Percentiles rank a stretch among this genome's conserved stretches.
Evolutionary conservation across 1,139 yeast genomes (phyloP).

Genomic region (Pichia sp.): DNA sequence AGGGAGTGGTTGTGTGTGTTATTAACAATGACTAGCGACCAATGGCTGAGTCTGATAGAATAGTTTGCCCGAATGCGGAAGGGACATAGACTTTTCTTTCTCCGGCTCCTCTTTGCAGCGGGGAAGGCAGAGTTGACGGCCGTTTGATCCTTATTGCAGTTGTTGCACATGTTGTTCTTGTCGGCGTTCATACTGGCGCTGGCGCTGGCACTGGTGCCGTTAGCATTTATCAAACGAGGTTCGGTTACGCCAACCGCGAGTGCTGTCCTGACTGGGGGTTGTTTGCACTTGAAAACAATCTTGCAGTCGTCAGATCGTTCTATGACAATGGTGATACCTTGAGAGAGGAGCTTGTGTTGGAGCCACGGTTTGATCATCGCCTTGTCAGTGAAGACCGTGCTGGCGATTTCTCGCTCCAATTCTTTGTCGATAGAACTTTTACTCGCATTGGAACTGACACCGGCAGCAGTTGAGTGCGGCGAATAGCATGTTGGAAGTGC

Average conservation of each 20-base stretch:
- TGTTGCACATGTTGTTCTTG: too few species aligned
- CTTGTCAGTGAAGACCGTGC: slow-evolving; percentile 31
- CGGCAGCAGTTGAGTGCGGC: neutral
- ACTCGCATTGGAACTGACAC: neutral
- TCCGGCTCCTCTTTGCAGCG: too few species aligned
- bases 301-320: slow-evolving; percentile 65
- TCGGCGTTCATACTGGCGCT: too few species aligned
- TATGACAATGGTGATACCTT: slow-evolving; percentile 57
- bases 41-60: slow-evolving; percentile 44
- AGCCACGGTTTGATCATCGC: slow-evolving; percentile 65
- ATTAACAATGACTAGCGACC: slow-evolving; percentile 58
- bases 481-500: neutral
- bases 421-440: neutral
- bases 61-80: slow-evolving; percentile 64
- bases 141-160: too few species aligned
- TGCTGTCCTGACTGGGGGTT: too few species aligned
- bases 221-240: too few species aligned
- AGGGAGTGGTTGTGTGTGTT: slow-evolving; percentile 43
- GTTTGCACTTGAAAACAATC: slow-evolving; percentile 57
- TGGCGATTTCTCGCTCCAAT: neutral
- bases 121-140: too few species aligned
- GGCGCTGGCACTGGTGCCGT: too few species aligned
- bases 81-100: too few species aligned
- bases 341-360: slow-evolving; percentile 37
- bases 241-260: too few species aligned